Evolutionary conservation across 2,329 filamentous ascomycete genomes (phyloP).

Genomic region (Dactylellina parvicollis): DNA sequence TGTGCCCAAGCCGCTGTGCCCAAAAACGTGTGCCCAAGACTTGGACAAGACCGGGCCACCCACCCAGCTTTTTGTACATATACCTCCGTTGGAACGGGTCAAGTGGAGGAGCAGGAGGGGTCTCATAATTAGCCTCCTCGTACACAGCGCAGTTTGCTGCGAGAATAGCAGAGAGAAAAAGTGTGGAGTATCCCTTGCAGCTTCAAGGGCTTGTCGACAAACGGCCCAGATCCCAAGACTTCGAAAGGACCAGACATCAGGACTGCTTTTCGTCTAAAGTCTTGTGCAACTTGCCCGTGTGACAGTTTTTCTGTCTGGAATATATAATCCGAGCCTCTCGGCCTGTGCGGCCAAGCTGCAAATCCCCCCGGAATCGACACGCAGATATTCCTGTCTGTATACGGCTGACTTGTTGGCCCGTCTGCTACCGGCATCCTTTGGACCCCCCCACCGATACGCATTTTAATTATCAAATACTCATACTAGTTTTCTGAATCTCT

Average conservation of each 20-base stretch:
- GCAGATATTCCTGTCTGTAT: neutral
- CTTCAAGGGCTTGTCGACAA: conserved; percentile 37
- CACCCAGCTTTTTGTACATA: conserved; percentile 11
- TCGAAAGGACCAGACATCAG: conserved; percentile 29
- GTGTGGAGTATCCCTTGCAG: conserved; percentile 18
- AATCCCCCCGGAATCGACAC: no score
- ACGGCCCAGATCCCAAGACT: conserved; percentile 27
- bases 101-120: conserved; percentile 38
- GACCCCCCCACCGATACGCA: neutral
- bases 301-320: conserved; percentile 18
- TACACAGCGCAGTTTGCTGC: conserved; percentile 25
- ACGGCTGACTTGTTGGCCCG: no score
- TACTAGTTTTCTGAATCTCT: neutral
- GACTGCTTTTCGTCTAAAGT: conserved; percentile 29
- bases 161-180: conserved; percentile 6
- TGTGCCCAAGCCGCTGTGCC: conserved; percentile 11
- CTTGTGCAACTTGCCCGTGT: conserved; percentile 39
- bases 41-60: conserved; percentile 9
- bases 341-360: neutral
- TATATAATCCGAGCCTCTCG: neutral
- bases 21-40: conserved; percentile 4
- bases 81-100: conserved; percentile 36
- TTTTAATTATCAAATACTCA: neutral
- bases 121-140: conserved; percentile 26
- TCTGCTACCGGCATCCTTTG: neutral